These are phyloP conservation scores for Xylaria intraflava DNA, from an alignment of 495 filamentous ascomycete species.

Conservation along the genomic window DNA sequence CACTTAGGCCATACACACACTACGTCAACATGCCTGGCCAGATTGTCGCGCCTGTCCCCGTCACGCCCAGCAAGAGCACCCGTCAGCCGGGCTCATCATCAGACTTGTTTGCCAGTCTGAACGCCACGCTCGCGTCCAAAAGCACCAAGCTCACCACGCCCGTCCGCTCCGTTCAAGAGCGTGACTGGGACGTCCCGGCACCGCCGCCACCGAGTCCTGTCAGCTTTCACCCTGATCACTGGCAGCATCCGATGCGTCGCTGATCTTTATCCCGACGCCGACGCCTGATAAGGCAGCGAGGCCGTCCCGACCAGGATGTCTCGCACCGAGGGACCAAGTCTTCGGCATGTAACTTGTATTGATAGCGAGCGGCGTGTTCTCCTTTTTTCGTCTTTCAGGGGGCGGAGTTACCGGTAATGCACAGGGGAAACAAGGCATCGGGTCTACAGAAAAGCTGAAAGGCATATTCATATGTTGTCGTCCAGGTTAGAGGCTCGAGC, in stretches of 20 bases:
- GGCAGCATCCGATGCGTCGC: slow-evolving; percentile 26
- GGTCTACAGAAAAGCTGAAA: slow-evolving; percentile 29
- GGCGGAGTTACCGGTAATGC: slow-evolving; percentile 21
- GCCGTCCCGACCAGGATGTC: neutral
- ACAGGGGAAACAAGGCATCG: slow-evolving; percentile 19
- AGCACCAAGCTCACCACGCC: slow-evolving; percentile 31
- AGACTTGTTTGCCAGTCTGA: slow-evolving; percentile 43
- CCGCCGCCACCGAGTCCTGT: slow-evolving; percentile 46
- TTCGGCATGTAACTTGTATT: slow-evolving; percentile 21
- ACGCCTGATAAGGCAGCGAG: neutral
- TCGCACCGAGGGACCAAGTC: neutral
- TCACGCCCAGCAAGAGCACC: slow-evolving; percentile 33
- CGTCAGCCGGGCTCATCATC: slow-evolving; percentile 32
- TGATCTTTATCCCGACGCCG: slow-evolving; percentile 10
- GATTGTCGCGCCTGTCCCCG: slow-evolving; percentile 38
- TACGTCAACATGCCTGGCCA: slow-evolving; percentile 39
- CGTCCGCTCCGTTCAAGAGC: slow-evolving; percentile 40
- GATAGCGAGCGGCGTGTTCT: slow-evolving; percentile 17
- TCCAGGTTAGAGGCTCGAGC: slow-evolving; percentile 7
- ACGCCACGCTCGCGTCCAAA: slow-evolving; percentile 36
- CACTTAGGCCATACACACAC: neutral
- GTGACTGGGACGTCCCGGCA: slow-evolving; percentile 45
- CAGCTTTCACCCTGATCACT: slow-evolving; percentile 40
- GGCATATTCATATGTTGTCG: slow-evolving; percentile 16
- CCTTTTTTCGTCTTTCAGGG: slow-evolving; percentile 14